A percentile compares a stretch with the other conserved stretches of the same genome.
These are phyloP conservation scores for Saturnispora gosingensis DNA, from an alignment of 805 yeast species.

Conservation along the genomic window DNA sequence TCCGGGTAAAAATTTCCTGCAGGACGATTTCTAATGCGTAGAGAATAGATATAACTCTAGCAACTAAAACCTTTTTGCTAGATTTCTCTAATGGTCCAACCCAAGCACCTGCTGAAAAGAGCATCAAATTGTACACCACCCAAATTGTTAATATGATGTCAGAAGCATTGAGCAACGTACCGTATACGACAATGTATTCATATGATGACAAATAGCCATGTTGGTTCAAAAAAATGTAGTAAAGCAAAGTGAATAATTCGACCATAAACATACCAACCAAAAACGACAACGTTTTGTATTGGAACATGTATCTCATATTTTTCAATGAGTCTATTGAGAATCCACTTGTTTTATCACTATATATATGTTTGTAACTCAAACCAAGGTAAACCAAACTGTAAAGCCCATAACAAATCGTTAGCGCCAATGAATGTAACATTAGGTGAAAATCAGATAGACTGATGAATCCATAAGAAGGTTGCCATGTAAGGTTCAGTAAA, in stretches of 20 bases:
- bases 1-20: neutral
- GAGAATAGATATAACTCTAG: neutral
- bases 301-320: neutral
- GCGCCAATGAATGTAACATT: neutral
- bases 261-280: neutral
- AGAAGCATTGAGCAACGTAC: neutral
- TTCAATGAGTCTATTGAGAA: neutral
- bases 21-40: neutral
- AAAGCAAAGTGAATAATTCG: neutral
- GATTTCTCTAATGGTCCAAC: neutral
- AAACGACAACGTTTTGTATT: neutral
- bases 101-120: neutral
- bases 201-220: neutral
- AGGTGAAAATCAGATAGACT: no score
- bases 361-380: neutral
- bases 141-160: neutral
- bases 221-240: neutral
- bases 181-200: neutral
- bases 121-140: neutral
- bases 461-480: no score
- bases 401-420: neutral
- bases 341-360: neutral
- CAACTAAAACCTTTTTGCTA: neutral
- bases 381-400: neutral
- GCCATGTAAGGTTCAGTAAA: no score